Base-by-base conservation (phyloP, 169 alveolate species). In the Plasmodium relictum region DNA sequence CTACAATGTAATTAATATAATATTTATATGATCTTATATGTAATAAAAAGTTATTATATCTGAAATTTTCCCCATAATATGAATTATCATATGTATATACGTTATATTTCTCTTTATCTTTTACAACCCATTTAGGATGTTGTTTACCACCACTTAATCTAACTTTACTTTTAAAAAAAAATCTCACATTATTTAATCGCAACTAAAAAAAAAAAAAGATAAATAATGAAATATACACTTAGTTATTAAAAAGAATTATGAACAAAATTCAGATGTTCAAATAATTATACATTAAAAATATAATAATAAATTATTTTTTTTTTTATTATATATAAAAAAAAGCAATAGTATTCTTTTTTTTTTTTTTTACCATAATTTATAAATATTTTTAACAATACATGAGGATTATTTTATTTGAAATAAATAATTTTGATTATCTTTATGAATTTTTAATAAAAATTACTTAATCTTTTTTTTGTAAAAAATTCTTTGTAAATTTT, bases 1-100 rank as follows among this genome's bases (percentile, higher is more conserved):
- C 94, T 24, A 88, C 54, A 37, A 92, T 88, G 37, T 78, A 73
- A 56, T 93, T 94, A 68, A 93, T 69, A 45, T 88, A 74, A 61
- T 83, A 83, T 71, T 83, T 83, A 65, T 83, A 83, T 68, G 91
- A 83, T 83, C 91, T 83, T 68, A 83, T 52, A 68, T 83, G 91
- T 56, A 83, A 48, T 56, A 83, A 39, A 56, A 83, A 83, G 48
- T 83, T 83, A 62, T 83, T 83, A 66, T 83, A 83, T 54, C 83
- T 68, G 72, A 83, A 83, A 45, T 83, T 83, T 56, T 83, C 91
- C 10, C 91, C 91, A 83, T 83, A 83, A 22, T 83, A 83, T 42
- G 91, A 83, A 66, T 68, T 83, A 45, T 83, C 91, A 83, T 83
- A 83, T 10, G 91, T 83, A 44, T 52, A 83, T 48, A 83, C 56